Base-by-base conservation (phyloP, 2,329 filamentous ascomycete species). In the Camptophora hylomeconis region DNA sequence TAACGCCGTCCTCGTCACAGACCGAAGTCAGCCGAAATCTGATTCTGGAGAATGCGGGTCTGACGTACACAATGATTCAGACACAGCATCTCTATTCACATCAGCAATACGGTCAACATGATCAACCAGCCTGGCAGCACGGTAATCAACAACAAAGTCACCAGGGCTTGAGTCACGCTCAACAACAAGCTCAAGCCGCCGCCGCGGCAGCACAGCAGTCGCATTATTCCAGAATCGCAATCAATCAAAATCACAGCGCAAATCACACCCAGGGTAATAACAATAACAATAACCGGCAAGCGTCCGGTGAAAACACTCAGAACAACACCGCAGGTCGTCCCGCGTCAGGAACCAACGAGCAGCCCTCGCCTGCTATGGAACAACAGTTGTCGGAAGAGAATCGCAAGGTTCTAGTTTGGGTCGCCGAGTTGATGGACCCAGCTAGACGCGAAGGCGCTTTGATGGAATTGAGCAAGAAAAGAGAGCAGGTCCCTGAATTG, bases 391-490 rank as follows among this genome's bases (percentile, higher is more conserved):
- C 77, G 11, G 87, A 94, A 52, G 87, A 94, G 52, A 93, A 93
- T 56, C 72, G 83, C 44, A 74, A 86, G 41, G 89, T 92, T n/a
- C 73, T 94, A 56, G 75, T 75, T 39, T 94, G 83, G 66, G 89
- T 94, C 40, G 82, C 86, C 31, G 86, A 94, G 53, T 67, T 94
- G 33, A 69, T 95, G 50, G 87, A 84, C 53, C 80, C 86, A 41
- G 75, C 69, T 45, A 86, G 84, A 16, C 72, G 89, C 39, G 89
- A 95, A 61, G 77, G 82, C 4, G 89, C 89, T 27, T 67, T 98
- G 31, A 68, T 98, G 49, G 89, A 98, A 57, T 68, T 98, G 28
- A 95, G 87, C 61, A 98, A 98, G 67, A 98, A 98, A 69, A 69
- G 89, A 33, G 89, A 98, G 58, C 89, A 95, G 57, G 89, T 98